Percentiles rank a stretch among this genome's conserved stretches.
These are phyloP conservation scores for Intubia oerlemansii DNA, from an alignment of 2,329 filamentous ascomycete species.

Conservation along the genomic window DNA sequence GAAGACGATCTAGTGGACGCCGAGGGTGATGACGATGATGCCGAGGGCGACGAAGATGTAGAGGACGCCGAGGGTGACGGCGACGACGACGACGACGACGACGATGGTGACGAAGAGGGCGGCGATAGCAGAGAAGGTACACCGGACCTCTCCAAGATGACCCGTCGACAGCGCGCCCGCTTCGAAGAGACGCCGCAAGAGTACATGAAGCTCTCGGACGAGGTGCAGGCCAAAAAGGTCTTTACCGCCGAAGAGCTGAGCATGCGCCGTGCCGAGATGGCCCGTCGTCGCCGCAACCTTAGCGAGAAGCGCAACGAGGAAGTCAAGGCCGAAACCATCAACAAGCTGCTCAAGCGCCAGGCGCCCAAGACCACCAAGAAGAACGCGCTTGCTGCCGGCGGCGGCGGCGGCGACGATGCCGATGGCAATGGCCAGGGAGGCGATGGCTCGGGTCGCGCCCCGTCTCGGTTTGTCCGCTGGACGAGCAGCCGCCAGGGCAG, in stretches of 20 bases:
- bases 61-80: conserved; percentile 18
- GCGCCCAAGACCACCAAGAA: conserved; percentile 47
- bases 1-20: conserved; percentile 18
- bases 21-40: conserved; percentile 20
- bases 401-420: conserved; percentile 21
- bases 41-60: conserved; percentile 16
- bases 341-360: conserved; percentile 73
- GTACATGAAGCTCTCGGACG: conserved; percentile 39
- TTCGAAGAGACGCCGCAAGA: conserved; percentile 31
- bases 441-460: too few species aligned
- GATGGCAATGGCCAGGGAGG: conserved; percentile 13
- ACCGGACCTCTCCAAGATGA: conserved; percentile 37
- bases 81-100: conserved; percentile 18
- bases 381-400: conserved; percentile 17
- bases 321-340: conserved; percentile 74
- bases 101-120: conserved; percentile 16
- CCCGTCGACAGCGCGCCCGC: conserved; percentile 35
- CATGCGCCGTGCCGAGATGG: conserved; percentile 41
- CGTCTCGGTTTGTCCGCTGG: conserved; percentile 44
- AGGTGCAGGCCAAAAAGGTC: conserved; percentile 41
- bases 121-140: conserved; percentile 25
- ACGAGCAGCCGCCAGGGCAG: conserved; percentile 44
- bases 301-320: conserved; percentile 43
- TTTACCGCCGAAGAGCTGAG: conserved; percentile 40
- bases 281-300: conserved; percentile 36